phyloP scores from a whole-genome alignment of 2,329 filamentous ascomycete genomes.

The Aspergillus sp. region DNA sequence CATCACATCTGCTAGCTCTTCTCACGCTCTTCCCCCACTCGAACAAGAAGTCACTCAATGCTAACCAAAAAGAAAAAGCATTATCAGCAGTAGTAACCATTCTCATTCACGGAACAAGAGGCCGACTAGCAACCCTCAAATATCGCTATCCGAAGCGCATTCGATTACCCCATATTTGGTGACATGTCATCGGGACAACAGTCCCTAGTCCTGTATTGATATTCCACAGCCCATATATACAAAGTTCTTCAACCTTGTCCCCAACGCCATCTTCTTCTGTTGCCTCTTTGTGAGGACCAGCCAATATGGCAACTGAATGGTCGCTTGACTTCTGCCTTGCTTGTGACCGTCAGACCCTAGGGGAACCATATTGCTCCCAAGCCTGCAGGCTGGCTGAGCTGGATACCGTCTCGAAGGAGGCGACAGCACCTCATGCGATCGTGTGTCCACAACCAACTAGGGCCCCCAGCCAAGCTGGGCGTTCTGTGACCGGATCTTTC shows the following conservation, averaged over 20 bases:
- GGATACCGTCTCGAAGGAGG: slow-evolving; percentile 55
- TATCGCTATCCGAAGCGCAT: no score
- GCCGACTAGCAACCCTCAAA: no score
- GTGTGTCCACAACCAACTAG: slow-evolving; percentile 1
- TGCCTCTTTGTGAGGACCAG: background rate
- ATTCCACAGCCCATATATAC: background rate
- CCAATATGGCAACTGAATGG: slow-evolving; percentile 57
- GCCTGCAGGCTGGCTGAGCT: slow-evolving; percentile 85
- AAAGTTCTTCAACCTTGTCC: background rate
- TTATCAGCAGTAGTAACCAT: no score
- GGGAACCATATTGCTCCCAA: slow-evolving; percentile 87
- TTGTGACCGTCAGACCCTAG: slow-evolving; percentile 85
- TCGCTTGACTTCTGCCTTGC: slow-evolving; percentile 90
- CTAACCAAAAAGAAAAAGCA: no score
- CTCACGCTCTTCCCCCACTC: slow-evolving; percentile 5
- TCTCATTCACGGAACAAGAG: no score
- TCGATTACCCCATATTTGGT: no score
- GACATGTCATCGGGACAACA: no score
- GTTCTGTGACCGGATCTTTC: slow-evolving; percentile 19
- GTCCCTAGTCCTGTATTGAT: no score
- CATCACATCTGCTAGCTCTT: background rate
- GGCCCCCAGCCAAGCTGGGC: slow-evolving; percentile 44
- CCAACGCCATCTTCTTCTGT: background rate
- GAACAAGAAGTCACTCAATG: no score
- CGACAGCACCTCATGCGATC: background rate